Base-by-base conservation (phyloP, 139 green algal genomes). In the Asterochloris sp. region DNA sequence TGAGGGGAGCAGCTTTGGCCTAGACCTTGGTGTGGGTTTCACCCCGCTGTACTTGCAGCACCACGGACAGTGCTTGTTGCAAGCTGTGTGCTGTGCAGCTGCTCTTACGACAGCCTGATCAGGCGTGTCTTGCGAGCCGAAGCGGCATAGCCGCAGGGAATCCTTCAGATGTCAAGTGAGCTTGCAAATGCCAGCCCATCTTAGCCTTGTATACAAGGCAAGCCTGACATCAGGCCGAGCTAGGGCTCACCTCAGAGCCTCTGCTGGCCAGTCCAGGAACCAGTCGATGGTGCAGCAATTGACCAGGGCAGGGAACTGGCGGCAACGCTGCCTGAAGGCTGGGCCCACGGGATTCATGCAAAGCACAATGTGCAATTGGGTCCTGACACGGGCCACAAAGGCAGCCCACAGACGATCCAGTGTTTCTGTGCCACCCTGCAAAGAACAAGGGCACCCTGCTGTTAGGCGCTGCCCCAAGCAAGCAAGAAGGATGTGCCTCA, bases 261-360 rank as follows among this genome's bases (percentile, higher is more conserved):
- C 78, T 69, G 75, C 12, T 29, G 81, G 81, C 81, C 76, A 93
- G 83, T 91, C 84, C 64, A 74, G 89, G 87, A 92, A 98, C 93
- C 93, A 97, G 83, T 96, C 91, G 68, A 98, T 94, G 74, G 92
- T 98, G 84, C 88, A 94, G 89, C 91, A 97, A 85, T 95, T 95
- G 87, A 97, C 93, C 77, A 97, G 90, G 12, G 88, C 91, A 8
- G 93, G 93, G 84, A 95, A 94, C 87, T 93, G 90, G 28, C 91
- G 89, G 88, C 91, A 94, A 62, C 93, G 89, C 68, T 84, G 74
- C 13, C 92, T 82, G 92, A 98, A 97, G 13, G 88, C 89, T 8
- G 94, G 90, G 4, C 94, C 94, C n/a, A 96, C 92, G 17, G 94
- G 94, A 73, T 85, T 93, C 87, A 96, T 94, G 76, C 89, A 89